Evolutionary conservation across 176 grass and related monocot species (phyloP).

Genomic region (Triticum turgidum): DNA sequence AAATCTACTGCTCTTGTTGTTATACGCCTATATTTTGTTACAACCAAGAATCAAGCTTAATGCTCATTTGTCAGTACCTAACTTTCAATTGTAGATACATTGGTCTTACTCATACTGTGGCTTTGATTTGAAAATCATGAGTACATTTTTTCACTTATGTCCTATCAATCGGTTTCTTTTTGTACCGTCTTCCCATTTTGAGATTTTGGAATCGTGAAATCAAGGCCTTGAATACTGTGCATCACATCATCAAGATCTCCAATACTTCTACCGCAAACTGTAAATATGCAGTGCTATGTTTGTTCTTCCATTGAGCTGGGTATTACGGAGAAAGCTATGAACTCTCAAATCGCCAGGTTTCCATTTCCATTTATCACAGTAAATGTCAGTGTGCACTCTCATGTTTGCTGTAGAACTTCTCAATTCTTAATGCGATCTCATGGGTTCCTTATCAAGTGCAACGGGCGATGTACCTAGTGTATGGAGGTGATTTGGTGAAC

Average conservation of each 20-base stretch:
- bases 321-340: background rate
- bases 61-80: conserved; percentile 3
- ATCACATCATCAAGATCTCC: background rate
- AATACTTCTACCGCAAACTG: background rate
- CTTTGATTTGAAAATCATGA: background rate
- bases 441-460: no score
- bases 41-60: background rate
- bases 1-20: conserved; percentile 23
- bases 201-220: conserved; percentile 1
- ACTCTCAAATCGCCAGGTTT: background rate
- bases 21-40: conserved; percentile 14
- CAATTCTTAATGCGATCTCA: background rate
- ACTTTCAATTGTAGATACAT: conserved; percentile 11
- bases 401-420: background rate
- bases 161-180: background rate
- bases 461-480: no score
- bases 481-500: no score
- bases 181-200: background rate
- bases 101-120: background rate
- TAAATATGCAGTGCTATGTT: background rate
- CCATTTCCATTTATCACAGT: background rate
- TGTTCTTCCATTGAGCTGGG: conserved; percentile 8
- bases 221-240: background rate
- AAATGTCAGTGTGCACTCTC: background rate
- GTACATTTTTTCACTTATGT: background rate